Evolutionary conservation across 2,329 filamentous ascomycete genomes (phyloP), one percentile per base, ranked within the genome.

Genomic region (Colletotrichum kahawae): DNA sequence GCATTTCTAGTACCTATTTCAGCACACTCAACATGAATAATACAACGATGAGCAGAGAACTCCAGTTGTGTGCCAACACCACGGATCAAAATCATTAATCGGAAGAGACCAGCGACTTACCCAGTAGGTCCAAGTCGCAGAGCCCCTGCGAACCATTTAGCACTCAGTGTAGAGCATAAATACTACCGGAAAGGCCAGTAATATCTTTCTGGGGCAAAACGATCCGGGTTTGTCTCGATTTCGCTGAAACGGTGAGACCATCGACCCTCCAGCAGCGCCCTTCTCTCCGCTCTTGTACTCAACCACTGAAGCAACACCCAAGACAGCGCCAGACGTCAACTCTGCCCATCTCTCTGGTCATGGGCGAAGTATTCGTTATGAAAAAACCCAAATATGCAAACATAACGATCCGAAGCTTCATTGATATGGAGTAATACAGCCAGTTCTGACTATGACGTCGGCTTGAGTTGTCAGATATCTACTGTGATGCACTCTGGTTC

Each of bases 321-420:
- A 21, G 5, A 21, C 18, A 48, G 38, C 2, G 10, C 18, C 38
- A 12, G 1, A 4, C 5, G 38, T 18, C 38, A 48, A 10, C 10
- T 6, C 38, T 48, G 5, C 18, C 38, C 38, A 10, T 21, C 38
- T 2, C 38, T 48, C 18, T 12, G 3, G 3, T n/a, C 10, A 48
- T 12, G 2, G 21, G 9, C 5, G 5, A 48, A 48, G 18, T 48
- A 48, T 48, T 48, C 18, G 9, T 12, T 3, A 21, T 48, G 18
- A 13, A 21, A 2, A 48, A 9, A 1, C 5, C 5, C 10, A 48
- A 48, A 0, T 48, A 5, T 3, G 3, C 18, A 48, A 7, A 4
- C 38, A 48, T 0, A 12, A 21, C 0, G 18, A 48, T 48, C 9
- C 33, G 12, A 14, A 14, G 4, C 1, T 33, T 33, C 31, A 4